phyloP scores from a whole-genome alignment of 768 basidiomycete species.

The Tricholoma matsutake region DNA sequence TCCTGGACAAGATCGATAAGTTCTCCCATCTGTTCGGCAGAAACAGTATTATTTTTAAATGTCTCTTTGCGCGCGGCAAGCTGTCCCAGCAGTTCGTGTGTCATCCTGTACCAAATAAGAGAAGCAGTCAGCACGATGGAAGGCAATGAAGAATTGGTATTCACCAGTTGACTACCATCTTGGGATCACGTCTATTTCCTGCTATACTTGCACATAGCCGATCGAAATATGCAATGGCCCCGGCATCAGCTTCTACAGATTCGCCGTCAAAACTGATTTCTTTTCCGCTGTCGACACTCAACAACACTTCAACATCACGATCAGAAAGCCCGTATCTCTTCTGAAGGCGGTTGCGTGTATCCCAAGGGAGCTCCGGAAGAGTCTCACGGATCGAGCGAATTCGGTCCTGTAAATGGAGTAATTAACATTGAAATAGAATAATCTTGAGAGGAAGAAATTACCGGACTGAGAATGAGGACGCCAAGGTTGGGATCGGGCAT shows the following conservation, averaged over 20 bases:
- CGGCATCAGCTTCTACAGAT: slow-evolving; percentile 20
- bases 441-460: slow-evolving; percentile 15
- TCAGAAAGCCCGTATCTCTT: slow-evolving; percentile 44
- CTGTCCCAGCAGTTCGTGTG: slow-evolving; percentile 82
- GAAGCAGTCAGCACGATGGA: slow-evolving; percentile 8
- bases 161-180: slow-evolving; percentile 82
- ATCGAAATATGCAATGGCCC: slow-evolving; percentile 82
- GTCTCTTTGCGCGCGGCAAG: slow-evolving; percentile 55
- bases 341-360: slow-evolving; percentile 56
- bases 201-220: slow-evolving; percentile 43
- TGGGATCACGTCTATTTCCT: slow-evolving; percentile 50
- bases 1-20: slow-evolving; percentile 73
- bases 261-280: slow-evolving; percentile 65
- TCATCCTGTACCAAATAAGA: slow-evolving; percentile 57
- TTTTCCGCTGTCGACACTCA: slow-evolving; percentile 64
- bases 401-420: slow-evolving; percentile 48
- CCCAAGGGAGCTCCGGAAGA: slow-evolving; percentile 78
- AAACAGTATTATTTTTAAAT: slow-evolving; percentile 57
- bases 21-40: slow-evolving; percentile 63
- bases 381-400: slow-evolving; percentile 46
- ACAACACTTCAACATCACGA: slow-evolving; percentile 72
- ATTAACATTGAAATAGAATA: neutral
- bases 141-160: slow-evolving; percentile 15
- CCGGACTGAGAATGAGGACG: slow-evolving; percentile 56
- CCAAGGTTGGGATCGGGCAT: slow-evolving; percentile 98